Evolutionary conservation across 148 eudicot genomes (phyloP), one percentile per base, ranked within the genome.

Genomic region (Silene latifolia): DNA sequence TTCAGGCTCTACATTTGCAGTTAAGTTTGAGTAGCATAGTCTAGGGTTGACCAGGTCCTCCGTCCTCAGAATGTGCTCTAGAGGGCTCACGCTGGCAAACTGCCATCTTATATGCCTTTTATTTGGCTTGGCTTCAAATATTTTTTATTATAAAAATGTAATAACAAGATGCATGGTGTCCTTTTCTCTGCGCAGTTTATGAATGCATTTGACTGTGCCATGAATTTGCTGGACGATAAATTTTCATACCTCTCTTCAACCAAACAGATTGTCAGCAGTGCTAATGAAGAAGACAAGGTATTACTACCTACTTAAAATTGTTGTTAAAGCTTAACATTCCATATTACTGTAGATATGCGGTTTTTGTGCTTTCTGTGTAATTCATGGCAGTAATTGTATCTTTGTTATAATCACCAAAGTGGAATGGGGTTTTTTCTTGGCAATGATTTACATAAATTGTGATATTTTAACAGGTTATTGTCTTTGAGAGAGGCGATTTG

Each of bases 401-500:
- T 9, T 58, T 65, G 63, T 53, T 25, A 23, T 17, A 19, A 46
- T 59, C 18, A 17, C 44, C 23, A 44, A 44, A 47, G 5, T 17
- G 74, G 58, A 21, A 71, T 12, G 47, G n/a, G 17, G 0, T 35
- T 24, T 67, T 8, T 32, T 18, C 8, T 58, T 47, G 44, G 46
- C 54, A 59, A 51, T 24, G 63, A 18, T 3, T 69, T 24, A 51
- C 17, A 44, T 27, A 35, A 51, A 10, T 10, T 12, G 2, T 29
- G 63, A 25, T 58, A 19, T 58, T 77, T 64, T 79, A 77, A 39
- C 91, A 96, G 99, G 98, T 90, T 80, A 86, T 96, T 74, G 99
- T 96, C 57, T 96, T 96, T 82, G 99, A 96, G 78, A 88, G 97
- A 24, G 99, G 97, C 65, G 90, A 89, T 81, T 86, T 92, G 66